Percentiles rank a stretch among this genome's conserved stretches.
Conservation (phyloP, 129 eudicot genomes). For the Solidago caesia region DNA sequence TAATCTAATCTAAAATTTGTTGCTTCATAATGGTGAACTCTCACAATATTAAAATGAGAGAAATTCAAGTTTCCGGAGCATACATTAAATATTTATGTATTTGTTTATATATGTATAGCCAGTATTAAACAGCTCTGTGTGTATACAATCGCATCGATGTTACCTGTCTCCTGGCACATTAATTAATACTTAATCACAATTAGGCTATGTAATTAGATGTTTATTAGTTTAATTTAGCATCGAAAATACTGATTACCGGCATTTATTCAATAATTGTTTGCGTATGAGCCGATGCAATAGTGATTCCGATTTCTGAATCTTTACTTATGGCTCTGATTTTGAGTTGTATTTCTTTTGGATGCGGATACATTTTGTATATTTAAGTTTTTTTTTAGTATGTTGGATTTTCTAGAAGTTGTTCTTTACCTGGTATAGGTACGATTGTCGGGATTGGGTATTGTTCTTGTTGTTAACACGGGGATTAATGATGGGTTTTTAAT, state of each 20-base stretch:
- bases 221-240: not conserved
- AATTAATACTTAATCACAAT: not conserved
- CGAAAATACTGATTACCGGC: constrained; percentile 14
- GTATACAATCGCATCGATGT: constrained; percentile 22
- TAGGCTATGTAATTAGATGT: not conserved
- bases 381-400: too few relatives aligned
- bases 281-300: constrained; percentile 18
- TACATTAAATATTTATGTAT: constrained; percentile 11
- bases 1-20: not conserved
- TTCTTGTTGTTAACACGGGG: too few relatives aligned
- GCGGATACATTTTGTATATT: not conserved
- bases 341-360: not conserved
- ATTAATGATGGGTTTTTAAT: too few relatives aligned
- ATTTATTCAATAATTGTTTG: not conserved
- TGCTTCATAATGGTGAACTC: constrained; percentile 40
- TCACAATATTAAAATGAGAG: constrained; percentile 25
- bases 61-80: constrained; percentile 42
- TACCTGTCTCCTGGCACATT: constrained; percentile 40
- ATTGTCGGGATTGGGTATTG: too few relatives aligned
- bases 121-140: constrained; percentile 38
- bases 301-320: not conserved
- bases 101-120: not conserved
- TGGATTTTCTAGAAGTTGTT: too few relatives aligned
- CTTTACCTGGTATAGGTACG: too few relatives aligned
- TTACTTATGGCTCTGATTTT: not conserved